Base-by-base conservation (phyloP, 2,329 filamentous ascomycete genomes). In the Colletotrichum truncatum region DNA sequence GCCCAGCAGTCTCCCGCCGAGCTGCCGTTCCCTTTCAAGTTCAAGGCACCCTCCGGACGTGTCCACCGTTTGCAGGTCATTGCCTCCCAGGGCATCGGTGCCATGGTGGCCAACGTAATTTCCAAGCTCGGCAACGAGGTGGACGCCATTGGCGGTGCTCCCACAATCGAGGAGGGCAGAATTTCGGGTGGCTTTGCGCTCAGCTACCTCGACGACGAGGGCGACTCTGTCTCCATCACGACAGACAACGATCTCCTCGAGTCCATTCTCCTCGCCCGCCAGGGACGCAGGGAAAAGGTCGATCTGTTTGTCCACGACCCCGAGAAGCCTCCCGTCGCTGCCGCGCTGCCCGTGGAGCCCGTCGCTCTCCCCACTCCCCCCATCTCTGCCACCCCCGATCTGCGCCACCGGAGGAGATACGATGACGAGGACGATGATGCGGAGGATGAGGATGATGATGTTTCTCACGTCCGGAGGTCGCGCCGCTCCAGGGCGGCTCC, bases 221-320 rank as follows among this genome's bases (percentile, higher is more conserved):
- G 96, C 61, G 96, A 99, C 76, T 94, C 93, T 1, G 94, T 99
- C 14, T 97, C 94, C 39, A 97, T 99, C 76, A 99, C 96, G 10
- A 97, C 95, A 0, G 94, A 98, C 74, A 91, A 95, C 69, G 96
- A 99, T 75, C 86, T 99, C 41, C 81, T 96, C 2, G 96, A 99
- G 78, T 94, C 96, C 2, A 93, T 99, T 70, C 85, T 90, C 18
- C 86, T 98, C 26, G 93, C 95, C 4, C 91, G 93, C 66, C 89
- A 92, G 64, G 86, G 87, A 46, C 89, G 85, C 70, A 90, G 89
- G 46, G 96, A 98, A 71, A 99, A 99, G 85, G 96, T 99, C 18
- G 96, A 99, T 73, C 86, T 99, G 14, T 98, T 97, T 73, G 94
- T 98, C 11, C 96, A 99, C 76, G 92, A 99, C 72, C 94, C 95